These are phyloP conservation scores for Atkinsonella hypoxylon DNA, from an alignment of 2,329 filamentous ascomycete species.

Conservation along the genomic window DNA sequence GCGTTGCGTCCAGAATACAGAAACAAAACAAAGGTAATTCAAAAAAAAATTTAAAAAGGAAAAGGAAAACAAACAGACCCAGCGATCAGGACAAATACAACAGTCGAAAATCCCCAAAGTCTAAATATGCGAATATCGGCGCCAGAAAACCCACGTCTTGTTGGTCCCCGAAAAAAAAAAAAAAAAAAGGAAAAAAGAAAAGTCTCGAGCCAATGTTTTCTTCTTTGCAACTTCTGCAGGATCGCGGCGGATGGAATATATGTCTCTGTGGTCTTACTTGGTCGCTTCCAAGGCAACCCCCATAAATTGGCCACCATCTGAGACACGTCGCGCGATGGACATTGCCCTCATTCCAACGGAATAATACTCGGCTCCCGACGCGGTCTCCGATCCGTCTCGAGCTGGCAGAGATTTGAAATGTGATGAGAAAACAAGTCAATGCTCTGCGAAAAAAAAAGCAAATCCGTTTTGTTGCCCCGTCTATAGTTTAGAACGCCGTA, in stretches of 20 bases:
- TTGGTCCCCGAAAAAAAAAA: neutral
- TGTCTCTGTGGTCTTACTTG: neutral
- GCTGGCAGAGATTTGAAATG: constrained; percentile 7
- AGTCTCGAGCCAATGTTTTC: neutral
- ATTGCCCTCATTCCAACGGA: constrained; percentile 18
- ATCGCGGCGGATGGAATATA: too few relatives aligned
- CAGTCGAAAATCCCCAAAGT: neutral
- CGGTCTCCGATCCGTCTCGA: constrained; percentile 5
- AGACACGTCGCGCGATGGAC: constrained; percentile 19
- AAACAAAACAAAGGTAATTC: neutral
- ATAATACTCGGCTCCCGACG: neutral
- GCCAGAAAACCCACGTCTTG: neutral
- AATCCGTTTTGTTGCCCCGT: constrained; percentile 14
- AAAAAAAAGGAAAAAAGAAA: neutral
- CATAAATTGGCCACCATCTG: constrained; percentile 11
- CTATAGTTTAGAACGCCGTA: constrained; percentile 23
- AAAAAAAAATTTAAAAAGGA: constrained; percentile 7
- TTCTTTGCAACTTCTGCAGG: neutral
- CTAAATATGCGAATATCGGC: neutral
- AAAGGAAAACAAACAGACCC: constrained; percentile 6
- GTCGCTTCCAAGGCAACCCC: constrained; percentile 1
- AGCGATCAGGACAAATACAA: neutral
- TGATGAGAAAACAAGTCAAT: constrained; percentile 7
- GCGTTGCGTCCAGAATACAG: neutral
- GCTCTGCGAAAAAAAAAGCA: constrained; percentile 8